Evolutionary conservation across 768 basidiomycete genomes (phyloP).

Genomic region (Lentinula edodes): DNA sequence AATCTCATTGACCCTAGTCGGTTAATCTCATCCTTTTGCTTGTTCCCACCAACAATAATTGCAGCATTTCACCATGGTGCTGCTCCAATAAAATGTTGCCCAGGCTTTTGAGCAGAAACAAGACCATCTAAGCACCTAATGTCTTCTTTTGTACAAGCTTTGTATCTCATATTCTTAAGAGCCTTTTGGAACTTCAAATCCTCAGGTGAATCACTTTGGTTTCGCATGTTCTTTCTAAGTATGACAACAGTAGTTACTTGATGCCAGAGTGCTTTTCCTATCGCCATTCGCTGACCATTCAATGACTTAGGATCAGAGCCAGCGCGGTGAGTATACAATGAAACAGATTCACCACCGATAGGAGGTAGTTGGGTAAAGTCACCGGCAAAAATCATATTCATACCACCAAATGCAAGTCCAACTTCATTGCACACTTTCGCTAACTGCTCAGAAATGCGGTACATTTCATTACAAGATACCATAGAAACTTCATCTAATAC

Average conservation of each 20-base stretch:
- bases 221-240: constrained; percentile 25
- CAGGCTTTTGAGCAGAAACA: constrained; percentile 7
- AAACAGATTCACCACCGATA: constrained; percentile 8
- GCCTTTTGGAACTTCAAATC: constrained; percentile 13
- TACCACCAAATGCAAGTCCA: constrained; percentile 18
- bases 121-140: constrained; percentile 25
- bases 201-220: background rate
- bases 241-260: constrained; percentile 22
- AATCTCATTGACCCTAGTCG: constrained; percentile 19
- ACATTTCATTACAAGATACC: constrained; percentile 21
- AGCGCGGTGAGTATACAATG: constrained; percentile 18
- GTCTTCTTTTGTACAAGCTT: constrained; percentile 31
- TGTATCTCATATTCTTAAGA: constrained; percentile 23
- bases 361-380: constrained; percentile 31
- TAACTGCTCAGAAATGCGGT: constrained; percentile 16
- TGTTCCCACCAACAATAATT: constrained; percentile 26
- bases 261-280: constrained; percentile 24
- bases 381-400: constrained; percentile 27
- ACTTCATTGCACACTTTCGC: background rate
- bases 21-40: constrained; percentile 27
- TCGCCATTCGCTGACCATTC: constrained; percentile 12
- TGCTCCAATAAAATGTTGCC: constrained; percentile 44
- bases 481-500: constrained; percentile 30
- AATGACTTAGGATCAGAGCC: background rate
- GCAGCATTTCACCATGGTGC: constrained; percentile 22